A percentile compares a stretch with the other conserved stretches of the same genome.
These are phyloP conservation scores for Candida ficus DNA, from an alignment of 805 yeast species.

Conservation along the genomic window DNA sequence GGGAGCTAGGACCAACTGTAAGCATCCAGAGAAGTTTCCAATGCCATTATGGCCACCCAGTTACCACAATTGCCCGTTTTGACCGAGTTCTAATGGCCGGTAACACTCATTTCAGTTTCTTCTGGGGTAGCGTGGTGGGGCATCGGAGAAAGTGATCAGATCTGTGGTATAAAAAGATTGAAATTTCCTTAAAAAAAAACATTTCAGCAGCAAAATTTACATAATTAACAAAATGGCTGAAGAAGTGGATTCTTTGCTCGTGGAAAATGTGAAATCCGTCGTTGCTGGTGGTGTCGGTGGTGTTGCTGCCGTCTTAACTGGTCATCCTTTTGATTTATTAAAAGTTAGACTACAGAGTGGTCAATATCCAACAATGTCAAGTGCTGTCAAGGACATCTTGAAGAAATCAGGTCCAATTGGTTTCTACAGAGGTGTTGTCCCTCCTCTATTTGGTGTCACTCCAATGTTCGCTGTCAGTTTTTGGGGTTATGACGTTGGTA, in stretches of 20 bases:
- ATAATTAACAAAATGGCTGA: slow-evolving; percentile 19
- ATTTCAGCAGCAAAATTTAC: too few species aligned
- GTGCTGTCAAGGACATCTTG: slow-evolving; percentile 66
- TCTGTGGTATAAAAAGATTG: neutral
- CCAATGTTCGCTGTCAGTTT: slow-evolving; percentile 98
- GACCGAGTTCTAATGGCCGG: too few species aligned
- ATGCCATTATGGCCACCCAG: too few species aligned
- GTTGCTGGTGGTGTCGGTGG: slow-evolving; percentile 97
- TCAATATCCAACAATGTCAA: slow-evolving; percentile 53
- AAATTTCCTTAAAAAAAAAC: neutral
- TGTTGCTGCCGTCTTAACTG: slow-evolving; percentile 88
- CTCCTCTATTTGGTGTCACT: slow-evolving; percentile 94
- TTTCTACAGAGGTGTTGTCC: slow-evolving; percentile 87
- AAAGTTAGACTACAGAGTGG: slow-evolving; percentile 87
- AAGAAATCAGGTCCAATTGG: slow-evolving; percentile 74
- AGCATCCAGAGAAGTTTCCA: too few species aligned
- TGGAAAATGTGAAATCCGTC: slow-evolving; percentile 82
- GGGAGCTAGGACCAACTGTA: too few species aligned
- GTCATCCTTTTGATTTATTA: slow-evolving; percentile 93
- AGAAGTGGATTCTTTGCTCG: slow-evolving; percentile 26
- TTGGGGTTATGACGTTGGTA: slow-evolving; percentile 97
- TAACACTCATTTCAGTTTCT: neutral
- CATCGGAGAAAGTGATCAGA: slow-evolving; percentile 1
- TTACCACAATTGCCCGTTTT: too few species aligned
- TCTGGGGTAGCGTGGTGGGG: neutral